phyloP scores from a whole-genome alignment of 805 yeast genomes.

The Saturnispora serradocipensis region DNA sequence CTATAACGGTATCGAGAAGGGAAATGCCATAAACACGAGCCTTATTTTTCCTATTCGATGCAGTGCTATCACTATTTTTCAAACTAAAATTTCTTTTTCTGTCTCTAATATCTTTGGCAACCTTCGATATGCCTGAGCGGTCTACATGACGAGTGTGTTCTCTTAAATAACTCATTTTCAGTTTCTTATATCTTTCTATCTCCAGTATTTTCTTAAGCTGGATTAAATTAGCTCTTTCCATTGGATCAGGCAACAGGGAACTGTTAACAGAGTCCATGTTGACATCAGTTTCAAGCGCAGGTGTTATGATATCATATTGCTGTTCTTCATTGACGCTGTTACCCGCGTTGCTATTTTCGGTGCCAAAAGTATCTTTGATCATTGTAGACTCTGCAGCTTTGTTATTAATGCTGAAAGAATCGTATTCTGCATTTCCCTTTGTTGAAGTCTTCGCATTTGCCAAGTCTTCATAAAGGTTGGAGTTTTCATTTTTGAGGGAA shows the following conservation, averaged over 20 bases:
- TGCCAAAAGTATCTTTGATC: constrained; percentile 5
- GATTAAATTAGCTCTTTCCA: constrained; percentile 26
- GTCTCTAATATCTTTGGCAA: constrained; percentile 3
- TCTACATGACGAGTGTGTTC: constrained; percentile 23
- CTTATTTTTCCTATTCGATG: constrained; percentile 18
- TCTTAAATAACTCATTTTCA: constrained; percentile 36
- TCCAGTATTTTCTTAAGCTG: constrained; percentile 30
- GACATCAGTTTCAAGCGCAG: background rate
- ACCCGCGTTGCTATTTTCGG: background rate
- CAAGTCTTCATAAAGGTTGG: constrained; percentile 14
- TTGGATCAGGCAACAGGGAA: constrained; percentile 19
- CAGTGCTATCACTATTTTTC: constrained; percentile 9
- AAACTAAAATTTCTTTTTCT: constrained; percentile 7
- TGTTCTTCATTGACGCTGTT: background rate
- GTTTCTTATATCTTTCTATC: constrained; percentile 36
- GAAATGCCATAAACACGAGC: constrained; percentile 20
- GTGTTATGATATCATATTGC: constrained; percentile 1
- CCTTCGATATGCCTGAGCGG: constrained; percentile 5
- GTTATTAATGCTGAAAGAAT: constrained; percentile 22
- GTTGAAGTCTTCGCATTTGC: constrained; percentile 1
- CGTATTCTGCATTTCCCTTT: constrained; percentile 8
- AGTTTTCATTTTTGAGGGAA: constrained; percentile 19
- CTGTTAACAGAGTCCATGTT: constrained; percentile 11
- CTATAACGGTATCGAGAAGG: constrained; percentile 11
- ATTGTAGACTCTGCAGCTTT: constrained; percentile 14